Evolutionary conservation across 768 basidiomycete genomes (phyloP), one percentile per base, ranked within the genome.

Genomic region (Hypholoma fasciculare): DNA sequence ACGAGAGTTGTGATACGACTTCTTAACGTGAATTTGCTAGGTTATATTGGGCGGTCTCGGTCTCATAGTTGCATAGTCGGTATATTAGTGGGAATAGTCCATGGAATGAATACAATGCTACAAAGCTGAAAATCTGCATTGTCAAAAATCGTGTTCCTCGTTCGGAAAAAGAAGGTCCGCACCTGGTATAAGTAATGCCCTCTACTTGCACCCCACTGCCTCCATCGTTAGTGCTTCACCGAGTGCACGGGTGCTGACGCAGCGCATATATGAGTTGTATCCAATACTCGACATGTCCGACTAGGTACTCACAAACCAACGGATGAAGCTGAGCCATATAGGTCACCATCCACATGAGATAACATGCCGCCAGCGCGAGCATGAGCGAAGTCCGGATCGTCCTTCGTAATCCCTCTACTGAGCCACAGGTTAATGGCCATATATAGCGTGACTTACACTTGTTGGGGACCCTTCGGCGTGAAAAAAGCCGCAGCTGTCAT

Each of bases 301-400:
- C 17, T 9, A 9, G n/a, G 1, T n/a, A 75, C 85, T 60, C 62
- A 96, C 96, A 76, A 67, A 96, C 87, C 51, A 98, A 81, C 38
- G 96, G 96, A 69, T 98, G 87, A 51, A 97, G 72, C 69, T 98
- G 96, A 1, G 95, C 94, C 70, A 97, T 81, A 74, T 96, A 98
- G n/a, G 96, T 95, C 68, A 96, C 85, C 76, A 89, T 89, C 96
- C 96, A 98, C 87, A 98, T 88, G 65, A 98, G 83, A 77, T 95
- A 98, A 74, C 92, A 96, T 55, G 83, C 89, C 3, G 85, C 77
- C 16, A 98, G 73, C 2, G 91, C 82, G 60, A 98, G 83, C 76
- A 93, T 79, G 49, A 94, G 69, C 61, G 82, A 82, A 1, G 94
- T 90, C 63, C 96, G 89, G 62, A 95, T 82, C 52, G 95, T 83